Conservation (phyloP, 106 monocot genomes). For the Dendrobium officinale region DNA sequence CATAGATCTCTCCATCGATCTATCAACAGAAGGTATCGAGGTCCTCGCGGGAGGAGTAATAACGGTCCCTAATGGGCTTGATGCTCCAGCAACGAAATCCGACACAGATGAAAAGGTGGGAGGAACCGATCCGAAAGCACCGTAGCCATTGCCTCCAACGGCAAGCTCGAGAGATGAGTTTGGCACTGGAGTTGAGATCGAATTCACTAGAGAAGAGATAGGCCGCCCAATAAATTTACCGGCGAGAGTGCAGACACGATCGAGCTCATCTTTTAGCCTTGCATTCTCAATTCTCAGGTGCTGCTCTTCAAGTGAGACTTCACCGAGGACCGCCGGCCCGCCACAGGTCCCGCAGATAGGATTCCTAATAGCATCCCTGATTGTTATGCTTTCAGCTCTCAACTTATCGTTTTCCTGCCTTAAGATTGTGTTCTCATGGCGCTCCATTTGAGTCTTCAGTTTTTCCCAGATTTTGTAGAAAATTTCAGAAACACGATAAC, state of each 20-base stretch:
- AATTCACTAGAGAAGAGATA: neutral
- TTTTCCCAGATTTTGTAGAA: neutral
- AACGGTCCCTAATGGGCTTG: slow-evolving; percentile 19
- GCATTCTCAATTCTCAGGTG: slow-evolving; percentile 61
- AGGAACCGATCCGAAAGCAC: slow-evolving; percentile 2
- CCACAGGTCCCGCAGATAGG: slow-evolving; percentile 54
- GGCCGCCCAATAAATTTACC: slow-evolving; percentile 66
- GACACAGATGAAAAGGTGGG: slow-evolving; percentile 10
- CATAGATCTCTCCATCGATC: slow-evolving; percentile 50
- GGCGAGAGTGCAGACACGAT: slow-evolving; percentile 55
- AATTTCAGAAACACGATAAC: neutral
- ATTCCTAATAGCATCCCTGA: slow-evolving; percentile 51
- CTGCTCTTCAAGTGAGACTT: slow-evolving; percentile 53
- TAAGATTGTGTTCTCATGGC: slow-evolving; percentile 67
- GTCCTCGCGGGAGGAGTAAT: neutral
- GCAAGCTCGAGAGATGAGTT: slow-evolving; percentile 21
- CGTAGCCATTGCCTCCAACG: slow-evolving; percentile 28
- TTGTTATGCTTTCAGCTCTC: slow-evolving; percentile 41
- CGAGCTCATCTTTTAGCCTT: slow-evolving; percentile 66
- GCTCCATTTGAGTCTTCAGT: slow-evolving; percentile 70
- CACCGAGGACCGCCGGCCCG: slow-evolving; percentile 45
- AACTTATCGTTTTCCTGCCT: slow-evolving; percentile 65
- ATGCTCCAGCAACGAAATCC: slow-evolving; percentile 6
- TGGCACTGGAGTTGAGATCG: slow-evolving; percentile 19
- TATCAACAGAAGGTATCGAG: slow-evolving; percentile 19